A percentile compares a stretch with the other conserved stretches of the same genome.
phyloP scores from a whole-genome alignment of 768 basidiomycete species.

The Agaricus sinodeliciosus region DNA sequence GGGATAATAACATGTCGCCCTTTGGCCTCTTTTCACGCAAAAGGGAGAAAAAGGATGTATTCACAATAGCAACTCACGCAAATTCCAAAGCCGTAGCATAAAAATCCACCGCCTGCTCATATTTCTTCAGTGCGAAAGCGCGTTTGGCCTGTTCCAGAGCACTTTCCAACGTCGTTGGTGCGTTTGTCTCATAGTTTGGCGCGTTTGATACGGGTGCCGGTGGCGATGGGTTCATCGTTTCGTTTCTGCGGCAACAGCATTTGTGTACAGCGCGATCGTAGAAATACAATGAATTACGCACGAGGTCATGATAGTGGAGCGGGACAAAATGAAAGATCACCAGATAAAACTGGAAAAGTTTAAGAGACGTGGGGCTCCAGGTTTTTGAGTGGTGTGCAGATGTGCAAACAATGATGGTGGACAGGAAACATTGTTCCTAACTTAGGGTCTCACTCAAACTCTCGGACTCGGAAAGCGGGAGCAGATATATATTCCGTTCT shows the following conservation, averaged over 20 bases:
- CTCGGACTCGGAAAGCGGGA: neutral
- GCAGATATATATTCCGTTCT: neutral
- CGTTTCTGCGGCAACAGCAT: neutral
- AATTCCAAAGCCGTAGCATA: slow-evolving; percentile 83
- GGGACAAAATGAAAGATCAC: neutral
- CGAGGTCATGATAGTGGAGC: slow-evolving; percentile 19
- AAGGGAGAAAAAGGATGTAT: slow-evolving; percentile 11
- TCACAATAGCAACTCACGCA: slow-evolving; percentile 48
- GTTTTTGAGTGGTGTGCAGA: neutral
- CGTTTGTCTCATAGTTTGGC: slow-evolving; percentile 12
- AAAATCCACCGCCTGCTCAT: slow-evolving; percentile 77
- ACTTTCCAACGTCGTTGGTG: slow-evolving; percentile 38
- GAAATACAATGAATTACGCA: slow-evolving; percentile 13
- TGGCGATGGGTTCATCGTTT: slow-evolving; percentile 3
- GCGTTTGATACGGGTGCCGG: slow-evolving; percentile 21
- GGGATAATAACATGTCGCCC: neutral
- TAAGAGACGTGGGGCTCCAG: neutral
- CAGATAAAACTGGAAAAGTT: neutral
- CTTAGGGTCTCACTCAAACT: neutral
- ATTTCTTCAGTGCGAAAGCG: slow-evolving; percentile 83
- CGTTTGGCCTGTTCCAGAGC: slow-evolving; percentile 77
- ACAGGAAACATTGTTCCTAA: neutral
- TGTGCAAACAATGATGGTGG: neutral
- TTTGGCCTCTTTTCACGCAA: neutral
- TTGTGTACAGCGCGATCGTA: neutral